Base-by-base conservation (phyloP, 78 protist species). In the Chrysochromulina tobinii region DNA sequence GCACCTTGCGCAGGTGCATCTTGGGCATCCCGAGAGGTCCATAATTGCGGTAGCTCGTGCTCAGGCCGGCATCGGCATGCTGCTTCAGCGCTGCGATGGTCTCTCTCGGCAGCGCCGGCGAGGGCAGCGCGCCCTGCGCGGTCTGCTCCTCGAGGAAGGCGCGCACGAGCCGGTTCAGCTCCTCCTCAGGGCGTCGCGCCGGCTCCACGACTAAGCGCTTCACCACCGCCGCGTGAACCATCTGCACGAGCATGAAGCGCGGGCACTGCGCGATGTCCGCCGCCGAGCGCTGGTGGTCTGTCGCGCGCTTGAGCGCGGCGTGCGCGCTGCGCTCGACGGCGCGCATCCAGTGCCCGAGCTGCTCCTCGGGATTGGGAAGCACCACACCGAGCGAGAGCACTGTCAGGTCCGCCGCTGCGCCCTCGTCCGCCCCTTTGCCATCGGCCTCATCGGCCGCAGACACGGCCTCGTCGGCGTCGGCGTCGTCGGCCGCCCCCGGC, bases 1-100 rank as follows among this genome's bases (percentile, higher is more conserved):
- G 57, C 83, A 50, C 83, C 83, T 75, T 75, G 83, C 83, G 83
- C 83, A 75, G 57, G 57, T 75, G 38, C 27, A 75, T 2, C 59
- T 50, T 27, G 23, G 58, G 15, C n/a, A 25, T 18, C 12, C 23
- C 3, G 79, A 69, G 27, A 9, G 27, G 3, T 38, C 38, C 38
- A 5, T 51, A 4, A 11, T 11, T 2, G 51, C 6, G 6, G 79
- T 69, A 17, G n/a, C n/a, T 69, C 54, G 15, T 17, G 23, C 51
- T 69, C 79, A 69, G 79, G 58, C 83, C 83, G 27, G 83, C 83
- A 12, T 3, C 15, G 58, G 21, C 4, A 12, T 17, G 83, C 83
- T 50, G 6, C 38, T 8, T n/a, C 27, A 75, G 51, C 27, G 21
- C 58, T 12, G 54, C 58, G 25, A 1, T 1, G 25, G 58, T 18